Conservation (phyloP, 169 alveolate species). For the Plasmodium relictum region DNA sequence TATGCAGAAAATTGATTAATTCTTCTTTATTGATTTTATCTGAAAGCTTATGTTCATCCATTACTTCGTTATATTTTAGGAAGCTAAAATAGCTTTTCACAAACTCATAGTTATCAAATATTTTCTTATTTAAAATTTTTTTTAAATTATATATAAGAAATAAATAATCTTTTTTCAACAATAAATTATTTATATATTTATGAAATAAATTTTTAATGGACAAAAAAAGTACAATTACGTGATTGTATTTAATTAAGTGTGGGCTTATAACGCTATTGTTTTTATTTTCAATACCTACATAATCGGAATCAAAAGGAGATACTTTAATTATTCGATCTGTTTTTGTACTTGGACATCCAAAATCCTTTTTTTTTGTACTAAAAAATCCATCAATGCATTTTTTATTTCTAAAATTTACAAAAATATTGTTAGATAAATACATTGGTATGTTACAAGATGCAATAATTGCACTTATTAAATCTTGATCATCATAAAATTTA, state of each 20-base stretch:
- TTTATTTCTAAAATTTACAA: slow-evolving; percentile 79
- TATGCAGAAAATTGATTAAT: slow-evolving; percentile 1
- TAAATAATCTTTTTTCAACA: slow-evolving; percentile 51
- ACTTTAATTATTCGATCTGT: slow-evolving; percentile 77
- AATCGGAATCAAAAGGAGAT: slow-evolving; percentile 51
- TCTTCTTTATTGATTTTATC: background rate
- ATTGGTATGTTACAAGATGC: slow-evolving; percentile 85
- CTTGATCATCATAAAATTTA: slow-evolving; percentile 76
- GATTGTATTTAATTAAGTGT: slow-evolving; percentile 30
- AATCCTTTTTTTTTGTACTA: slow-evolving; percentile 55
- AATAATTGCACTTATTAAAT: slow-evolving; percentile 78
- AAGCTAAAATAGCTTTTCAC: slow-evolving; percentile 27
- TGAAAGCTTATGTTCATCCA: background rate
- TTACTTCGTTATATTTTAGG: background rate
- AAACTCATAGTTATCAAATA: slow-evolving; percentile 20
- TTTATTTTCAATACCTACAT: slow-evolving; percentile 72
- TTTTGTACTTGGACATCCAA: slow-evolving; percentile 79
- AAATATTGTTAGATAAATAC: slow-evolving; percentile 75
- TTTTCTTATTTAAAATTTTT: slow-evolving; percentile 10
- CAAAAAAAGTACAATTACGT: slow-evolving; percentile 27
- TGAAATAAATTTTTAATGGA: slow-evolving; percentile 34
- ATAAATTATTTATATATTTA: slow-evolving; percentile 30
- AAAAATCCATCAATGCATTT: slow-evolving; percentile 83
- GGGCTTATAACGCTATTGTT: slow-evolving; percentile 66
- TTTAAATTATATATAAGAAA: slow-evolving; percentile 20